Evolutionary conservation across 176 grass and related monocot species (phyloP).

Genomic region (Poa pratensis): DNA sequence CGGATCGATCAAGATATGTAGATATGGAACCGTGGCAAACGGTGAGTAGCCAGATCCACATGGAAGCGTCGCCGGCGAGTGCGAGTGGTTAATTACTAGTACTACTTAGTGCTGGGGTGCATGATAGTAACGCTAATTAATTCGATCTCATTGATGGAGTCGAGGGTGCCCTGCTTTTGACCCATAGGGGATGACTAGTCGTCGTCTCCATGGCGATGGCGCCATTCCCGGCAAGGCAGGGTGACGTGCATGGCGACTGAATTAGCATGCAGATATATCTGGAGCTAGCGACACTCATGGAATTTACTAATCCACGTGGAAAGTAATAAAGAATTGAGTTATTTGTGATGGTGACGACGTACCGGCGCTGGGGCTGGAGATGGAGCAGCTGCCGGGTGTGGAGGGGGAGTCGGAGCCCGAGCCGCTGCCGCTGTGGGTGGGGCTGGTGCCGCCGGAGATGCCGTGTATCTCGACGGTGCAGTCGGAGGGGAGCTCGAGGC

Average conservation of each 20-base stretch:
- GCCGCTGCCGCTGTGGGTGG: constrained; percentile 35
- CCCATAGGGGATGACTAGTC: neutral
- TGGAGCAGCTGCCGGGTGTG: constrained; percentile 1
- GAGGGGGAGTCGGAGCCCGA: constrained; percentile 15
- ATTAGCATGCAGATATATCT: constrained; percentile 23
- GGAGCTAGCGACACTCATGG: neutral
- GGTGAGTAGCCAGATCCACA: constrained; percentile 1
- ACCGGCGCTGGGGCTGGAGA: constrained; percentile 47
- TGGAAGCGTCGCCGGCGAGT: neutral
- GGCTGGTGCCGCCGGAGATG: constrained; percentile 45
- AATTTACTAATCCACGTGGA: neutral
- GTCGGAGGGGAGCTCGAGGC: constrained; percentile 61
- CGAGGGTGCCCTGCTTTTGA: constrained; percentile 34
- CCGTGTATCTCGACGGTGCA: constrained; percentile 61
- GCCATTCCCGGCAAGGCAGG: constrained; percentile 29
- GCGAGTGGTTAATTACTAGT: neutral
- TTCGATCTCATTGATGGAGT: neutral
- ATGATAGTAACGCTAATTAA: neutral
- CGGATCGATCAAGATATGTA: neutral
- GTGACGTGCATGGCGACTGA: neutral
- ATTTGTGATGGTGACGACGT: constrained; percentile 12
- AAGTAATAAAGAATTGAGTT: neutral
- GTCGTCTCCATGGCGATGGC: constrained; percentile 1
- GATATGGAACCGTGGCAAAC: constrained; percentile 14
- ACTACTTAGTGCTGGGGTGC: neutral